phyloP scores from a whole-genome alignment of 2,329 filamentous ascomycete genomes.

The Calonectria crousiana region DNA sequence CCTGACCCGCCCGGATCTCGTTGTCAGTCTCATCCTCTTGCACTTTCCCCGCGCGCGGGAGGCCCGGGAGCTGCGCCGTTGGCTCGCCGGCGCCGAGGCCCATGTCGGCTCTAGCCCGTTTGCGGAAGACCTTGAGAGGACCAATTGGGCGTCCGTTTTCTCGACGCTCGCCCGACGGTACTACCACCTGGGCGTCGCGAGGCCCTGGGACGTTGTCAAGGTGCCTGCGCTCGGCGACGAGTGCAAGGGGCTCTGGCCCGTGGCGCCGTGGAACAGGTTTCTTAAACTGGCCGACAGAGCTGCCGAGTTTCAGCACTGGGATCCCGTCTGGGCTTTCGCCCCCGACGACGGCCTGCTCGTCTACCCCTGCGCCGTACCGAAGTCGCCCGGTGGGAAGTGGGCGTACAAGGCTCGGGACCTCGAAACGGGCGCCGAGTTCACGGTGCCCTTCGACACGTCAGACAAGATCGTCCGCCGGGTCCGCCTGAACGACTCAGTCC shows the following conservation, averaged over 20 bases:
- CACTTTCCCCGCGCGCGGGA: constrained; percentile 68
- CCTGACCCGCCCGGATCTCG: constrained; percentile 62
- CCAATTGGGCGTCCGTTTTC: constrained; percentile 59
- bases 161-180: constrained; percentile 66
- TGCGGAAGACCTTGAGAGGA: constrained; percentile 28
- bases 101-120: background rate
- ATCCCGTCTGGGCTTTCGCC: constrained; percentile 67
- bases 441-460: constrained; percentile 63
- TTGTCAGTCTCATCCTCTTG: constrained; percentile 60
- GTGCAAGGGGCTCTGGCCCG: constrained; percentile 47
- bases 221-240: constrained; percentile 33
- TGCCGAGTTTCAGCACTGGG: constrained; percentile 58
- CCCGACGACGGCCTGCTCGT: constrained; percentile 66
- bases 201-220: constrained; percentile 51
- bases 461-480: constrained; percentile 66
- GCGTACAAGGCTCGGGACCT: constrained; percentile 65
- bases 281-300: constrained; percentile 55
- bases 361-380: constrained; percentile 54
- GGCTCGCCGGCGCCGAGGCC: constrained; percentile 19
- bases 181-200: constrained; percentile 62
- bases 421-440: constrained; percentile 53
- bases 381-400: background rate
- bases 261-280: constrained; percentile 59
- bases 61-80: constrained; percentile 53
- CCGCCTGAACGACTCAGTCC: constrained; percentile 63